Evolutionary conservation across 2,329 filamentous ascomycete genomes (phyloP), one percentile per base, ranked within the genome.

Genomic region (Penicillium fuscoglaucum): DNA sequence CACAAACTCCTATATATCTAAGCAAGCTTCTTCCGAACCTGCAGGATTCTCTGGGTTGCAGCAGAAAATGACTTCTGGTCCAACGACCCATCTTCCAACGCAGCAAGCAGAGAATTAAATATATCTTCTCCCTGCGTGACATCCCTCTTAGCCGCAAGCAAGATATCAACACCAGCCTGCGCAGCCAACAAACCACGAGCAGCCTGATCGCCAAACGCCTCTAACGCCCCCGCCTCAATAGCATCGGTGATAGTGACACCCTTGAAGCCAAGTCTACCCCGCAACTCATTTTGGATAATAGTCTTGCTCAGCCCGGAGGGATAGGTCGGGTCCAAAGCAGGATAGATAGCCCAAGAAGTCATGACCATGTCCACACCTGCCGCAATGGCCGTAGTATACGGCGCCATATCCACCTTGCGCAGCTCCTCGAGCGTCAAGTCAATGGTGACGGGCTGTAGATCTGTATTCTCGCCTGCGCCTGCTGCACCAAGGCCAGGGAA

Each of bases 221-320:
- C 35, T 12, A 72, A 46, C 4, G 61, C 59, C 4, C 66, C 68
- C 2, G 68, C 71, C 43, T 72, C 69, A 43, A 73, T 64, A 6
- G 68, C 69, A 61, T 72, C 71, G 7, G 65, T 72, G n/a, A 73
- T 68, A 4, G 68, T 72, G 1, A 71, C 68, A 7, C 69, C 71
- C 33, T 55, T 55, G 44, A 70, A 73, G 0, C 66, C 65, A 40
- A 72, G 50, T 28, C 69, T 52, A 6, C 35, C 59, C 26, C 68
- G 55, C 21, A 73, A 55, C 29, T 71, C 68, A 4, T 59, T 53
- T 28, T 69, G 61, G 6, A 73, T 52, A 63, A 65, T 71, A 3
- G 61, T 57, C 46, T 61, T 52, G 46, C 68, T 72, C 40, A 72
- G 21, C 10, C 68, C 70, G 0, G 69, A 62, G 9, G 70, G 71